Conservation (phyloP, 2,329 filamentous ascomycete genomes). For the Nemania sp. region DNA sequence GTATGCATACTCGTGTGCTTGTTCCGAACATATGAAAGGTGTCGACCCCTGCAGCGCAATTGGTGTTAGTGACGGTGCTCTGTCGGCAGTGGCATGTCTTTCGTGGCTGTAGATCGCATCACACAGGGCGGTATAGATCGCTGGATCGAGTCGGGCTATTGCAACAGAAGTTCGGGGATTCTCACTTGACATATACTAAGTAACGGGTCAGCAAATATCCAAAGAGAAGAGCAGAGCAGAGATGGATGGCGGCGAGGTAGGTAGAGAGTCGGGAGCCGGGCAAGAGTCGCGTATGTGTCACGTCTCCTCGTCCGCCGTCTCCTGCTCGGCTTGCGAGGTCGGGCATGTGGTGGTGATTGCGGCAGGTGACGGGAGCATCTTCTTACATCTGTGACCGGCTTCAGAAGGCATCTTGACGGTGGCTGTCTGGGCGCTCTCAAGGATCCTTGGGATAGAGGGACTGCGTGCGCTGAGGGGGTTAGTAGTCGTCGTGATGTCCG, state of each 20-base stretch:
- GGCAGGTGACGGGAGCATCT: conserved; percentile 38
- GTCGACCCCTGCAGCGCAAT: conserved; percentile 74
- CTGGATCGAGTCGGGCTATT: conserved; percentile 8
- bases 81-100: not conserved
- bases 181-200: conserved; percentile 86
- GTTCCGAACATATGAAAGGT: conserved; percentile 74
- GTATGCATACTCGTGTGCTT: conserved; percentile 54
- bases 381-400: conserved; percentile 85
- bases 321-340: not conserved
- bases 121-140: conserved; percentile 7
- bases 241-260: no score
- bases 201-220: conserved; percentile 45
- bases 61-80: conserved; percentile 30
- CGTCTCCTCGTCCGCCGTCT: not conserved
- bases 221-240: not conserved
- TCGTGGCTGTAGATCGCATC: conserved; percentile 8
- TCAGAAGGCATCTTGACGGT: conserved; percentile 82
- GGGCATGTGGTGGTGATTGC: not conserved
- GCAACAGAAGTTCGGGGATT: conserved; percentile 5
- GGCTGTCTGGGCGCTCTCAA: conserved; percentile 54
- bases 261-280: not conserved
- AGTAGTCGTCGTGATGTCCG: conserved; percentile 46
- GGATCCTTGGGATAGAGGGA: conserved; percentile 49
- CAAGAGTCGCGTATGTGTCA: conserved; percentile 14
- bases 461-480: conserved; percentile 44